phyloP scores from a whole-genome alignment of 208 protist species.

The Wallacemonas collosoma region DNA sequence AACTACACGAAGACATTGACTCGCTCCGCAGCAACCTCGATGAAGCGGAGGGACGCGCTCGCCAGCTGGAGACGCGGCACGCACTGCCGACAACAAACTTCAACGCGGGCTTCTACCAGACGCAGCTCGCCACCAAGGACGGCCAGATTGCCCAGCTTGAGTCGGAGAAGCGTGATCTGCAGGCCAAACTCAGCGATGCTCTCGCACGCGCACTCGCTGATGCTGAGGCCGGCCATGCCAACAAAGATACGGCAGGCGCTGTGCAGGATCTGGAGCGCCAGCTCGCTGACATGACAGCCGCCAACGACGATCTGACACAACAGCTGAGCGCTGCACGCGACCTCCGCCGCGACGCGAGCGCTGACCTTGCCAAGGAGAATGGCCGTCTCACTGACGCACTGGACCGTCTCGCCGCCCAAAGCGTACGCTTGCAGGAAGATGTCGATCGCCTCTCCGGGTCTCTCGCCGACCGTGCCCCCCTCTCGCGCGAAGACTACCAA shows the following conservation, averaged over 20 bases:
- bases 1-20: constrained; percentile 21
- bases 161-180: constrained; percentile 9
- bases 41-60: constrained; percentile 24
- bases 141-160: constrained; percentile 27
- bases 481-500: constrained; percentile 3
- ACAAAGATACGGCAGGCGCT: not conserved
- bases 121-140: constrained; percentile 31
- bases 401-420: constrained; percentile 11
- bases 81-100: not conserved
- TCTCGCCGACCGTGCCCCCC: constrained; percentile 22
- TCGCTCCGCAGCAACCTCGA: constrained; percentile 35
- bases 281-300: constrained; percentile 6
- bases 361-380: constrained; percentile 5
- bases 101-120: constrained; percentile 17
- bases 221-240: not conserved
- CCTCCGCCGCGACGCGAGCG: not conserved
- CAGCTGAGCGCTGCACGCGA: constrained; percentile 7
- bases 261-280: not conserved
- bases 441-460: constrained; percentile 20
- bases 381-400: constrained; percentile 6
- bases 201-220: not conserved
- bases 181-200: constrained; percentile 7
- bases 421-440: constrained; percentile 20
- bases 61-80: constrained; percentile 21
- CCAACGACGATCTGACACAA: constrained; percentile 11